Evolutionary conservation across 163 green algal genomes (phyloP).

Genomic region (Trebouxia gelatinosa): DNA sequence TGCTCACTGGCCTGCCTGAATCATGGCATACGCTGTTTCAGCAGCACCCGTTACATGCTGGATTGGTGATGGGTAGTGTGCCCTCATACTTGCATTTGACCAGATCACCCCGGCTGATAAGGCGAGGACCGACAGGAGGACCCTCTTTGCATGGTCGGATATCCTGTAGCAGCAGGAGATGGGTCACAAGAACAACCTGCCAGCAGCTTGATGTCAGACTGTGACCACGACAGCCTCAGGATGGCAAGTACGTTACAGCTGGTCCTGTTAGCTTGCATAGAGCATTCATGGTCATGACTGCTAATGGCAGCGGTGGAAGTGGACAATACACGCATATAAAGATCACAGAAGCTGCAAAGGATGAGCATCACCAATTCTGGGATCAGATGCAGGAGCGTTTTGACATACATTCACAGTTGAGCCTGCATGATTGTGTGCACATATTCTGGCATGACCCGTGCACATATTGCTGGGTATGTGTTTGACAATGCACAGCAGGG

Average conservation of each 20-base stretch:
- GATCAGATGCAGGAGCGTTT: background rate
- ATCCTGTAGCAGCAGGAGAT: conserved; percentile 46
- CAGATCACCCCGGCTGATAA: conserved; percentile 49
- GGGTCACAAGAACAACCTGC: background rate
- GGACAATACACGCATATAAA: background rate
- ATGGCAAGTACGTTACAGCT: too few relatives aligned
- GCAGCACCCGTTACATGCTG: conserved; percentile 15
- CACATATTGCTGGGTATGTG: background rate
- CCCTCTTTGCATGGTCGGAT: conserved; percentile 62
- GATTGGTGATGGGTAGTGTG: conserved; percentile 39
- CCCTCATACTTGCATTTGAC: conserved; percentile 52
- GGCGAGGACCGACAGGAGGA: conserved; percentile 41
- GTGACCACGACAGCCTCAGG: too few relatives aligned
- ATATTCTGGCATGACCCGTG: background rate
- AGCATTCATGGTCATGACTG: background rate
- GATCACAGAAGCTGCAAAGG: background rate
- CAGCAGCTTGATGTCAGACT: background rate
- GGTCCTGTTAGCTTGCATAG: too few relatives aligned
- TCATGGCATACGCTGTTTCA: too few relatives aligned
- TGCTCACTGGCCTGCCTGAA: too few relatives aligned
- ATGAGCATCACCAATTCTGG: background rate
- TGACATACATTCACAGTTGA: background rate
- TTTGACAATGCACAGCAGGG: conserved; percentile 28
- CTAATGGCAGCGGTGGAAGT: background rate
- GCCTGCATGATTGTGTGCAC: background rate